Evolutionary conservation across 2,329 filamentous ascomycete species (phyloP).

Genomic region (Sclerotinia nivalis): DNA sequence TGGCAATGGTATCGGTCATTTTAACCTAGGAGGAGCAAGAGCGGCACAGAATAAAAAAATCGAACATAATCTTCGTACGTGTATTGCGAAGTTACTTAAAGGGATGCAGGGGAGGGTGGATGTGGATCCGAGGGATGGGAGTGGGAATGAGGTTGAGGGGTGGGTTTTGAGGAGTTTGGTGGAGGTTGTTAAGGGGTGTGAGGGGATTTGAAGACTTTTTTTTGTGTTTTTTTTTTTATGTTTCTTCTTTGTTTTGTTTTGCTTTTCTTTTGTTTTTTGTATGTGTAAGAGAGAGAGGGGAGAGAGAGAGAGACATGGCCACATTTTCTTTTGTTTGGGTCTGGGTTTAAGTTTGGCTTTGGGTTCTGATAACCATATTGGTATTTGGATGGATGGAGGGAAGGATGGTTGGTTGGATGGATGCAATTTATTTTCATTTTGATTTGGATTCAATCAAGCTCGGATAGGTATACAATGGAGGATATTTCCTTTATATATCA

Average conservation of each 20-base stretch:
- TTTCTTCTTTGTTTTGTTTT: neutral
- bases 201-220: neutral
- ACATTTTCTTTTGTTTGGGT: no score
- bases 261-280: neutral
- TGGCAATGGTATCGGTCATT: neutral
- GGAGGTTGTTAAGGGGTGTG: constrained; percentile 28
- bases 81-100: constrained; percentile 20
- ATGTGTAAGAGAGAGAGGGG: neutral
- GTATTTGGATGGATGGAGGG: no score
- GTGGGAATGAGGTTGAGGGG: constrained; percentile 17
- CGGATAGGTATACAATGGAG: no score
- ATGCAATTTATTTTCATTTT: neutral
- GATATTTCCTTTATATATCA: no score
- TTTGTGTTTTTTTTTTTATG: neutral
- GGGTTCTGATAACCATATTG: no score
- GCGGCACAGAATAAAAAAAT: constrained; percentile 4
- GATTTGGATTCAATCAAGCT: neutral
- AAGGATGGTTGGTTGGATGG: neutral
- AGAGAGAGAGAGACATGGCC: no score
- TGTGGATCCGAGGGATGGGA: neutral
- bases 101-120: constrained; percentile 23
- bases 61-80: constrained; percentile 16
- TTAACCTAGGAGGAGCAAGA: neutral
- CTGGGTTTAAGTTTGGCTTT: no score
- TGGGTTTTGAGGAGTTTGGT: constrained; percentile 26